These are phyloP conservation scores for Podospora pseudocomata DNA, from an alignment of 495 filamentous ascomycete species.

Conservation along the genomic window DNA sequence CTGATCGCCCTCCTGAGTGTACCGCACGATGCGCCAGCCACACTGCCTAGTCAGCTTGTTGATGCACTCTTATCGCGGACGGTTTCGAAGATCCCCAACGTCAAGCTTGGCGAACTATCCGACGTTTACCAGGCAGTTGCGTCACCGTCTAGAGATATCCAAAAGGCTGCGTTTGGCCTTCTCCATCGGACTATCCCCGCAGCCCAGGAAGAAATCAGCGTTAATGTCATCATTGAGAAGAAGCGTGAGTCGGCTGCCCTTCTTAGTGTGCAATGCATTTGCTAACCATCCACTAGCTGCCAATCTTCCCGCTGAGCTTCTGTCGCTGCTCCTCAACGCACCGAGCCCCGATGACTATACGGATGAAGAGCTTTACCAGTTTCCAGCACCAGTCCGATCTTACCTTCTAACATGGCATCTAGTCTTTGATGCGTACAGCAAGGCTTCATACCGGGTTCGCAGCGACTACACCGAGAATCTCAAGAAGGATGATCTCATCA, in stretches of 20 bases:
- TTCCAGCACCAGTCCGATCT: constrained; percentile 53
- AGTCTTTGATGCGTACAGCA: constrained; percentile 80
- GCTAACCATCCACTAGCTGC: constrained; percentile 40
- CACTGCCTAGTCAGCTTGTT: constrained; percentile 51
- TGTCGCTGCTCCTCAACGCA: constrained; percentile 60
- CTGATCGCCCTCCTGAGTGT: constrained; percentile 60
- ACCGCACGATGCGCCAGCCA: constrained; percentile 32
- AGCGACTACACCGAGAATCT: constrained; percentile 72
- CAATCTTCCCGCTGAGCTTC: constrained; percentile 63
- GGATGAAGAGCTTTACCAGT: constrained; percentile 48
- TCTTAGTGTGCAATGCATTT: not conserved
- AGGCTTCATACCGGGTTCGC: constrained; percentile 75
- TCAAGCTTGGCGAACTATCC: constrained; percentile 42
- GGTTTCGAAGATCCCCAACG: constrained; percentile 53
- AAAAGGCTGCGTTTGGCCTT: constrained; percentile 75
- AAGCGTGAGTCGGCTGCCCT: constrained; percentile 34
- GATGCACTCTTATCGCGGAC: constrained; percentile 64
- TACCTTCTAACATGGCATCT: constrained; percentile 93
- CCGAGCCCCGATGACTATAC: constrained; percentile 45
- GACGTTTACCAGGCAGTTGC: constrained; percentile 61
- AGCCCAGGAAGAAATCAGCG: constrained; percentile 74
- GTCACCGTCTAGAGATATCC: constrained; percentile 67
- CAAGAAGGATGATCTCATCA: constrained; percentile 66
- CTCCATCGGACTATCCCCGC: constrained; percentile 73
- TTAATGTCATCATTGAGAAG: constrained; percentile 77